These are phyloP conservation scores for Backusella circina DNA, from an alignment of 192 early-diverging fungal genomes.

Conservation along the genomic window DNA sequence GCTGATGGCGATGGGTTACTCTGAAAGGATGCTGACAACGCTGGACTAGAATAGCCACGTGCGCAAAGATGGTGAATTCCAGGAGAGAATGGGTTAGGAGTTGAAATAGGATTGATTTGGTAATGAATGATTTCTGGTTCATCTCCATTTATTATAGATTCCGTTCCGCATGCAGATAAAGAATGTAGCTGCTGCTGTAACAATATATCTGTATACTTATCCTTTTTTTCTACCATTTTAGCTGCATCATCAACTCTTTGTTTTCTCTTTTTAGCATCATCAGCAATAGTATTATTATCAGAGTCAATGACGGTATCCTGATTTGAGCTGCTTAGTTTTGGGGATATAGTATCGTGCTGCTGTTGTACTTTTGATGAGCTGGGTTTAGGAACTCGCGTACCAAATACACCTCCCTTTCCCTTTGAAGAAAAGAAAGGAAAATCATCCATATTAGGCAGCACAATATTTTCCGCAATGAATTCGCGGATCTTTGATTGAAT, in stretches of 20 bases:
- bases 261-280: neutral
- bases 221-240: neutral
- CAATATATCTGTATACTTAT: neutral
- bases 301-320: neutral
- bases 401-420: constrained; percentile 56
- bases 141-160: neutral
- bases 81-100: neutral
- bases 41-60: neutral
- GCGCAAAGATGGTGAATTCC: neutral
- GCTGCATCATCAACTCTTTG: neutral
- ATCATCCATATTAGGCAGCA: constrained; percentile 89
- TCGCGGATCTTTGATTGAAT: constrained; percentile 84
- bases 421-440: constrained; percentile 68
- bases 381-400: constrained; percentile 15
- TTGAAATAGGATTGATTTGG: neutral
- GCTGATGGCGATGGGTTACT: neutral
- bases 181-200: neutral
- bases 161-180: neutral
- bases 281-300: neutral
- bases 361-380: neutral
- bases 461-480: constrained; percentile 71
- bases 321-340: neutral
- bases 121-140: neutral
- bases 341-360: neutral
- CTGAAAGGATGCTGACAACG: neutral